Evolutionary conservation across 1,284 basidiomycete genomes (phyloP).

Genomic region (Melanopsichium pennsylvanicum): DNA sequence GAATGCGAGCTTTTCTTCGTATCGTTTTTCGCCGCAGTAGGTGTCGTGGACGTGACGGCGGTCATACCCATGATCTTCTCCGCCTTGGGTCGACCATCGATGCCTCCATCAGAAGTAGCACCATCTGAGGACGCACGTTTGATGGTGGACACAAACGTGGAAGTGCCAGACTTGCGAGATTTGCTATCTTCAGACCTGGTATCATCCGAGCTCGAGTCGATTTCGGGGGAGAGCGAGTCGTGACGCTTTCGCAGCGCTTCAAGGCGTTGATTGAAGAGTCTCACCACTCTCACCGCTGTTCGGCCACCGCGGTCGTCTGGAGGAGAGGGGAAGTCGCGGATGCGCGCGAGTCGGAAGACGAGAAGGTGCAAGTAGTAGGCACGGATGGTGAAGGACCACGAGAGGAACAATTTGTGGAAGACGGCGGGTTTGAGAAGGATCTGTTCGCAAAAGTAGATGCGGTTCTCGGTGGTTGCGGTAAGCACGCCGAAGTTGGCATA

Average conservation of each 20-base stretch:
- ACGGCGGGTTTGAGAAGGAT: slow-evolving; percentile 55
- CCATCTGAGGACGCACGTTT: slow-evolving; percentile 50
- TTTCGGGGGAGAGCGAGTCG: slow-evolving; percentile 51
- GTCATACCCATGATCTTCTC: slow-evolving; percentile 58
- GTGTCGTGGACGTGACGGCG: slow-evolving; percentile 22
- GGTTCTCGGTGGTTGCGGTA: slow-evolving; percentile 44
- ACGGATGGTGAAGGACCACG: slow-evolving; percentile 63
- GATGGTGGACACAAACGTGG: slow-evolving; percentile 62
- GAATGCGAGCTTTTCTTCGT: slow-evolving; percentile 42
- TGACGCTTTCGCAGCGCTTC: slow-evolving; percentile 56
- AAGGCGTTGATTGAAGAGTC: slow-evolving; percentile 52
- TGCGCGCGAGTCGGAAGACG: slow-evolving; percentile 60
- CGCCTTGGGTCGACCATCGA: slow-evolving; percentile 40
- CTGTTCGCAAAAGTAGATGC: slow-evolving; percentile 57
- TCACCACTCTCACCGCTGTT: slow-evolving; percentile 48
- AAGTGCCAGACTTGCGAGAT: slow-evolving; percentile 29
- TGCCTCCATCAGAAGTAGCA: slow-evolving; percentile 19
- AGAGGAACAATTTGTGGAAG: slow-evolving; percentile 62
- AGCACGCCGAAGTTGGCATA: slow-evolving; percentile 62
- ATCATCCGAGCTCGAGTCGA: slow-evolving; percentile 48
- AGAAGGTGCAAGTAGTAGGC: slow-evolving; percentile 62
- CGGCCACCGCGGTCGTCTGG: slow-evolving; percentile 45
- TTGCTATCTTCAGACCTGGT: slow-evolving; percentile 46
- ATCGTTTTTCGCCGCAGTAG: slow-evolving; percentile 6
- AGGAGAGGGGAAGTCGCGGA: slow-evolving; percentile 53